Base-by-base conservation (phyloP, 805 yeast species). In the Saccharomycodes ludwigii region DNA sequence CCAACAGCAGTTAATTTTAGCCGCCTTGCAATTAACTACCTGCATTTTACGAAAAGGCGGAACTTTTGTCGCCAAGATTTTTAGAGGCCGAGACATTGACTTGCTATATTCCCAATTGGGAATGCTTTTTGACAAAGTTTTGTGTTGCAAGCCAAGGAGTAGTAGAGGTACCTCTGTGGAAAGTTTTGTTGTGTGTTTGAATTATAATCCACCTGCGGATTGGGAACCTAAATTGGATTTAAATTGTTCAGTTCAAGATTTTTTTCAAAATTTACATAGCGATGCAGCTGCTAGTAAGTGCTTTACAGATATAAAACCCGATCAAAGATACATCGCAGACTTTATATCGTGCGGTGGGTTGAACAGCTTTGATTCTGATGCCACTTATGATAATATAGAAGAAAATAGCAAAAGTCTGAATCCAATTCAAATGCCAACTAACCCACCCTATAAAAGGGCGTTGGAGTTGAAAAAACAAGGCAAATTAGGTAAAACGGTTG, bases 321-420 rank as follows among this genome's bases (percentile, higher is more conserved):
- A 80, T 42, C 82, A 78, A 40, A 61, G 96, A 40, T 55, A 61
- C 8, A 71, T 91, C 16, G 96, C 95, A 0, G 84, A 85, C n/a
- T 88, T 88, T 46, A 63, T 91, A 37, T 95, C 97, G 0, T 91
- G 98, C 57, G 98, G 98, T 24, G 95, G 85, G 47, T 63, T 91
- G 35, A 66, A 74, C 26, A 80, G 80, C 43, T 80, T 77, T 32
- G 98, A 91, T 53, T 82, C 95, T 1, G 98, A 91, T 57, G 98
- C 98, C 1, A 88, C 97, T 0, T 91, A 91, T 50, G 58, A 73
- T 5, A 56, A 50, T 27, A 31, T 48, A 20, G 58, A 54, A 12
- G 36, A 46, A 4, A 48, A 55, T 46, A 27, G 34, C n/a, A 37
- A 52, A 3, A 76, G 84, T 36, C 58, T 91, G 38, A 93, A 84